These are phyloP conservation scores for Moniliella sp. DNA, from an alignment of 1,284 basidiomycete genomes.

Conservation along the genomic window DNA sequence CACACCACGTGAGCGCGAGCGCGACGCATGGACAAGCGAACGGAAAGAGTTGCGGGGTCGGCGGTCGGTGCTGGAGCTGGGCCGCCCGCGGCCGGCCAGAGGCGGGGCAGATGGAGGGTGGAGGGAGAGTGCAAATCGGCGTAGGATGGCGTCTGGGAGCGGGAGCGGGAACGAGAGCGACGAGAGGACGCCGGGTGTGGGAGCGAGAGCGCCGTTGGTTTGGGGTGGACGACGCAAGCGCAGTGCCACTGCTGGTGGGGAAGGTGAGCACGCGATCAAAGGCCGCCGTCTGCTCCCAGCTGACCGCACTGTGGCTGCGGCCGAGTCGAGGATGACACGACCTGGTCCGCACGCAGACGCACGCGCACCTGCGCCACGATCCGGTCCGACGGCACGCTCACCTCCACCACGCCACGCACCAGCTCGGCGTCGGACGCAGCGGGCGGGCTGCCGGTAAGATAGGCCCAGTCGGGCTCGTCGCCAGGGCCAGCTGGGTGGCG, in stretches of 20 bases:
- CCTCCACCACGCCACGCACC: constrained; percentile 26
- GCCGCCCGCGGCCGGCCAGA: too few relatives aligned
- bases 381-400: constrained; percentile 23
- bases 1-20: too few relatives aligned
- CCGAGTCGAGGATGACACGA: constrained; percentile 23
- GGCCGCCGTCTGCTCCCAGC: constrained; percentile 26
- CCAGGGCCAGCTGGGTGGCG: constrained; percentile 16
- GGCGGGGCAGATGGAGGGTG: too few relatives aligned
- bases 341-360: constrained; percentile 23
- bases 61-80: too few relatives aligned
- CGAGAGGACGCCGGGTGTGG: background rate
- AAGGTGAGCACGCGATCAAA: constrained; percentile 13
- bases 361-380: constrained; percentile 27
- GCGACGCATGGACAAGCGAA: too few relatives aligned
- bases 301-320: constrained; percentile 13
- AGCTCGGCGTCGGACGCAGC: constrained; percentile 28
- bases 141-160: too few relatives aligned
- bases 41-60: too few relatives aligned
- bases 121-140: too few relatives aligned
- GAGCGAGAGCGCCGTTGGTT: too few relatives aligned
- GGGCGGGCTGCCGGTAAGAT: too few relatives aligned
- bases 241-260: constrained; percentile 3
- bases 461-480: constrained; percentile 1
- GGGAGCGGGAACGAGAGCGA: background rate
- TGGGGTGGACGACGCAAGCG: too few relatives aligned